A percentile compares a stretch with the other conserved stretches of the same genome.
Conservation (phyloP, 148 eudicot species). For the Chenopodium formosanum region DNA sequence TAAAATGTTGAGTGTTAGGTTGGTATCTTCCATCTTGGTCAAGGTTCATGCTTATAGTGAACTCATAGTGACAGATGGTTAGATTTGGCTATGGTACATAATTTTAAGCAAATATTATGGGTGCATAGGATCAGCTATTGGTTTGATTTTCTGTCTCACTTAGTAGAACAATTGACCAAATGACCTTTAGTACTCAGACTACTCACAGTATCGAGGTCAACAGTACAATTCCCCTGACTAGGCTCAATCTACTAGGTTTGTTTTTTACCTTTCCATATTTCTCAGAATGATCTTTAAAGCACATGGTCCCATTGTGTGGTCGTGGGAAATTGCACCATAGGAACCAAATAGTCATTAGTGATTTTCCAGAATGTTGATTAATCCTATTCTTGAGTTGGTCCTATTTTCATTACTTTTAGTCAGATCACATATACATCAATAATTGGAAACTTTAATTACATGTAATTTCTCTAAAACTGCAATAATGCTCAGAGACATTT, state of each 20-base stretch:
- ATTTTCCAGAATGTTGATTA: background rate
- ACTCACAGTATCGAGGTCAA: background rate
- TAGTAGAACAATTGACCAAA: background rate
- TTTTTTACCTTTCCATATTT: background rate
- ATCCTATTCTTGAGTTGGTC: background rate
- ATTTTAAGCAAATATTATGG: background rate
- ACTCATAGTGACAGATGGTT: background rate
- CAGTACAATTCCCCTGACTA: background rate
- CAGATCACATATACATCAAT: background rate
- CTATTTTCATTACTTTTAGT: background rate
- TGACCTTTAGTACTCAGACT: background rate
- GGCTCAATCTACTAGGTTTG: background rate
- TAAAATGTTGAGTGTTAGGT: background rate
- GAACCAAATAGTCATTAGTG: background rate
- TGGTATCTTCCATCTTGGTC: background rate
- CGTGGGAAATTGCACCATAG: background rate
- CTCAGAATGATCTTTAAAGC: background rate
- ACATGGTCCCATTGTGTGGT: background rate
- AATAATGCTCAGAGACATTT: background rate
- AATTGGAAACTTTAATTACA: no score
- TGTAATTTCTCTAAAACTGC: background rate
- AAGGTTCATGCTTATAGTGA: background rate
- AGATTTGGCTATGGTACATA: background rate
- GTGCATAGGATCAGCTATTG: background rate
- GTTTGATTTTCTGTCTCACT: background rate